Base-by-base conservation (phyloP, 768 basidiomycete genomes). In the Kwoniella europaea region DNA sequence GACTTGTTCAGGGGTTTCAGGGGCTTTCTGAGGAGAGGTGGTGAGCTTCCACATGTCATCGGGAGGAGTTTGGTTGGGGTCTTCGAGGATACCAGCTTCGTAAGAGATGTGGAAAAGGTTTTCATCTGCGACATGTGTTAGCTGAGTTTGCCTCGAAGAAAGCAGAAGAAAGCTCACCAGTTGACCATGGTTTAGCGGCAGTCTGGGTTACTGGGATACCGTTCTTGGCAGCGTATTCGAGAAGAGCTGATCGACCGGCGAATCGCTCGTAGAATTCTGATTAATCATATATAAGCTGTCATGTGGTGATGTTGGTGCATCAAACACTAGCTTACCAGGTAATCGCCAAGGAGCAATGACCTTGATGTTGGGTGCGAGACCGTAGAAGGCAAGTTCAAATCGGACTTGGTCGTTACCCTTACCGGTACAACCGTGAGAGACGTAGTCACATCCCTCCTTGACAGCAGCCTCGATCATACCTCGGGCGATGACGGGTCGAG, bases 41-140 rank as follows among this genome's bases (percentile, higher is more conserved):
- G 93, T 98, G 74, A 98, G 90, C 85, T 98, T 98, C 97, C 97
- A 99, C 97, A 99, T 99, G 87, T 98, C 96, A 13, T 84, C 82
- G 18, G 96, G 96, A 64, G 97, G 97, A 5, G 94, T 98, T 70
- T 86, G 90, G 87, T 96, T 89, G 73, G 97, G 97, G 82, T 98
- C 92, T 84, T 99, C 97, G 74, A 99, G 90, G 84, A 99, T 98
- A 56, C 96, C 97, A 12, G 97, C 96, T 85, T 99, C 97, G 86
- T 98, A 99, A 18, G 97, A 98, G 85, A 98, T 99, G 87, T 99
- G 97, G 90, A 96, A 98, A 59, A 99, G 88, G 86, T 98, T 99
- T 86, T 98, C 97, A 83, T 99, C 96, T 85, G 66, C 3, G 29
- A 43, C 12, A 55, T 4, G 13, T 24, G 22, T 60, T 18, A 52